Evolutionary conservation across 306 rosid species (phyloP).

Genomic region (Neltuma alba): DNA sequence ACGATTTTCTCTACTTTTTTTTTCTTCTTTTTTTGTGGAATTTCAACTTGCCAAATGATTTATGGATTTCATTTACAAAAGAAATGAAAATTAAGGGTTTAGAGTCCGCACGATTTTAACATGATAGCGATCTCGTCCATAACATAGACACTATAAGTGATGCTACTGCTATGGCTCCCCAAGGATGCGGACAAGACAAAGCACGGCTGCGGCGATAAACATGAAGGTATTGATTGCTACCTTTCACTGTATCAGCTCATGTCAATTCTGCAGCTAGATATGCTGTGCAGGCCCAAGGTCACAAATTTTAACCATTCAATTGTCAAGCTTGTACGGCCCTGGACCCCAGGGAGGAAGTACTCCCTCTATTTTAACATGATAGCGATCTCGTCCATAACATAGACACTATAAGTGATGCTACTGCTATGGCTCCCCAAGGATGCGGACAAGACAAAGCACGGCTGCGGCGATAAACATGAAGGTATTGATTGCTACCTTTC

Average conservation of each 20-base stretch:
- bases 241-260: slow-evolving; percentile 3
- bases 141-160: background rate
- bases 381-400: too few relatives aligned
- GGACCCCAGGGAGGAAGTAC: background rate
- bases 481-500: slow-evolving; percentile 7
- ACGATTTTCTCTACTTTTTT: background rate
- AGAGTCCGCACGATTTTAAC: background rate
- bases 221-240: slow-evolving; percentile 7
- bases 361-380: background rate
- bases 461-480: slow-evolving; percentile 14
- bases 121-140: background rate
- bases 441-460: slow-evolving; percentile 17
- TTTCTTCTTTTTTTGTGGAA: background rate
- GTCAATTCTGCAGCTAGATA: background rate
- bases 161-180: background rate
- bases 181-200: slow-evolving; percentile 18
- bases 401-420: background rate
- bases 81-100: background rate
- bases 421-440: background rate
- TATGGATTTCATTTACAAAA: background rate
- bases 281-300: background rate
- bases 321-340: background rate
- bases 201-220: slow-evolving; percentile 14
- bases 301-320: background rate
- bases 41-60: background rate